Evolutionary conservation across 371 early-diverging fungal species (phyloP).

Genomic region (Mucor lusitanicus): DNA sequence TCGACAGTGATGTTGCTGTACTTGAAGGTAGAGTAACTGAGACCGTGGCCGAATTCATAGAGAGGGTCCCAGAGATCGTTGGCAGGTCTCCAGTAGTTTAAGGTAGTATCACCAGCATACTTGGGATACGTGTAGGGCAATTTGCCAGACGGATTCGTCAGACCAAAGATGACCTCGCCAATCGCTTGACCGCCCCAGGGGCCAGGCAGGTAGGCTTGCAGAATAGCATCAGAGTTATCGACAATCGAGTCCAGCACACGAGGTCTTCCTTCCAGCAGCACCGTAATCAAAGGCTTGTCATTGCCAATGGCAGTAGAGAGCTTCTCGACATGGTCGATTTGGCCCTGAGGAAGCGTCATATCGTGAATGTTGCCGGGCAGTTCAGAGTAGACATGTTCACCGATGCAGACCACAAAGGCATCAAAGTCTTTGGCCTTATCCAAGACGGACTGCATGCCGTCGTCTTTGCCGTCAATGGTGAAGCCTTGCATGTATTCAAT

Average conservation of each 20-base stretch:
- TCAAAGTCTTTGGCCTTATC: slow-evolving; percentile 39
- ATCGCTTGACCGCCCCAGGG: slow-evolving; percentile 63
- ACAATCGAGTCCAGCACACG: slow-evolving; percentile 48
- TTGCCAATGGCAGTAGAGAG: slow-evolving; percentile 11
- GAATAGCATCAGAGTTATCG: slow-evolving; percentile 45
- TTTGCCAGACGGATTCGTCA: slow-evolving; percentile 53
- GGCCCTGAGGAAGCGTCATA: slow-evolving; percentile 50
- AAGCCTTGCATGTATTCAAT: slow-evolving; percentile 34
- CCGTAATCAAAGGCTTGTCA: slow-evolving; percentile 44
- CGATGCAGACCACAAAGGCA: slow-evolving; percentile 46
- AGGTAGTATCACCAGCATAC: slow-evolving; percentile 35
- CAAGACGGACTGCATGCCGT: slow-evolving; percentile 36
- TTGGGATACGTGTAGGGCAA: slow-evolving; percentile 61
- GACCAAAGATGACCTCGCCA: slow-evolving; percentile 57
- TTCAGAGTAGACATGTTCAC: slow-evolving; percentile 57
- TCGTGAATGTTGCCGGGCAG: slow-evolving; percentile 59
- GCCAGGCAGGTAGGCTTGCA: slow-evolving; percentile 62
- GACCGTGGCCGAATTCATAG: slow-evolving; percentile 64
- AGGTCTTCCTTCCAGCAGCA: slow-evolving; percentile 65
- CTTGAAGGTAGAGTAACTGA: slow-evolving; percentile 58
- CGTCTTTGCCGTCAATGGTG: slow-evolving; percentile 30
- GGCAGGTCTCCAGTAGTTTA: slow-evolving; percentile 35
- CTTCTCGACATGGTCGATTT: slow-evolving; percentile 40
- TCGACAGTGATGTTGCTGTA: slow-evolving; percentile 40
- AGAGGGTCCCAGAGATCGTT: slow-evolving; percentile 49